Base-by-base conservation (phyloP, 2,329 filamentous ascomycete species). In the Bipolaris zeicola region DNA sequence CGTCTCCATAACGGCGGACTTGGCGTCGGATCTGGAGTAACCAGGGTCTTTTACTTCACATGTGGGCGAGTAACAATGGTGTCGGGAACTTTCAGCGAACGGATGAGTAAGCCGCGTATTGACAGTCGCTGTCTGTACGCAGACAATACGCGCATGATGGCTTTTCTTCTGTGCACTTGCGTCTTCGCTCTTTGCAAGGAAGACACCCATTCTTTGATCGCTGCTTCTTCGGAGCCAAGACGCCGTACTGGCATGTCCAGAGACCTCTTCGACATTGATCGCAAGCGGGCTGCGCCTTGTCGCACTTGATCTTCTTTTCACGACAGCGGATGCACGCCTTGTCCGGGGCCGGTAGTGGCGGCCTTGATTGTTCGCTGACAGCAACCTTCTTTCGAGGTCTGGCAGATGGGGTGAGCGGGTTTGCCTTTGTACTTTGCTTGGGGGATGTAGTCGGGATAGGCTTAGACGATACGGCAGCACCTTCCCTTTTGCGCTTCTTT, bases 221-320 rank as follows among this genome's bases (percentile, higher is more conserved):
- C 57, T 68, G 69, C 55, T 68, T 69, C 28, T 59, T 66, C 4
- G 48, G 47, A 16, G 41, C 55, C 1, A 38, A 16, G 11, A 60
- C 37, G 34, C 65, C 57, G 41, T 72, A 75, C n/a, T 71, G 66
- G 45, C 69, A 74, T 8, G 64, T 62, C 67, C 69, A 72, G 3
- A 72, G 47, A 1, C 66, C 69, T 51, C 66, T 58, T 11, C 46
- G 59, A 52, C 71, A 74, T 43, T 74, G 67, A 41, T 70, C 68
- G 58, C 72, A 73, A n/a, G 49, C 56, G 3, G 71, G 69, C 36
- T 66, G 69, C 10, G 58, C 64, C 55, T 68, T 62, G 34, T 74
- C 64, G 47, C 70, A 74, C 44, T 71, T 72, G 57, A 73, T 69
- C 22, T 68, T 68, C 52, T 69, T 71, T 48, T 73, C 66, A 22